Conservation (phyloP, 2,329 filamentous ascomycete genomes). For the Ophiocordyceps sinensis region DNA sequence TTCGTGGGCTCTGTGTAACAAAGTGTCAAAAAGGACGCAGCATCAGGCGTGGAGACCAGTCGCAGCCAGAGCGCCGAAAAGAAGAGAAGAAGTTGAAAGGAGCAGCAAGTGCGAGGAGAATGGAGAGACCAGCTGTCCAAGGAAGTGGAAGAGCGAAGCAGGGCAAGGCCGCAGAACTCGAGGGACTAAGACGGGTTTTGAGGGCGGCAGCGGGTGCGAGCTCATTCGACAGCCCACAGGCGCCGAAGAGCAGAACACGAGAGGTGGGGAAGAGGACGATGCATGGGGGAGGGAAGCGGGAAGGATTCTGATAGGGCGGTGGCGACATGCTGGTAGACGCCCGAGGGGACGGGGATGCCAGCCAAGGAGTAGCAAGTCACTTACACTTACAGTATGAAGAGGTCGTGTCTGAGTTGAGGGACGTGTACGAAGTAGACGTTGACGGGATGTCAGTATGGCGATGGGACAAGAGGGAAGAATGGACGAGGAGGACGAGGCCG, state of each 20-base stretch:
- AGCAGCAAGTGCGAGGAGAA: constrained; percentile 1
- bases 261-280: constrained; percentile 13
- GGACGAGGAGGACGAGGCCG: too few relatives aligned
- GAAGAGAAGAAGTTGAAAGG: constrained; percentile 10
- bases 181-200: constrained; percentile 36
- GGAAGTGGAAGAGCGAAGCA: constrained; percentile 8
- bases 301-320: not conserved
- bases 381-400: too few relatives aligned
- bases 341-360: not conserved
- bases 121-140: not conserved
- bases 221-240: constrained; percentile 21
- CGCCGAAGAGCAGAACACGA: constrained; percentile 17
- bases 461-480: too few relatives aligned
- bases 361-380: too few relatives aligned
- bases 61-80: constrained; percentile 7
- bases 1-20: not conserved
- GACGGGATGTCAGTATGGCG: too few relatives aligned
- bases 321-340: not conserved
- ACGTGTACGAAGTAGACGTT: too few relatives aligned
- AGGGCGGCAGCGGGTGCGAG: constrained; percentile 16
- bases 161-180: constrained; percentile 15
- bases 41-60: constrained; percentile 7
- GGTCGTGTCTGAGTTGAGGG: too few relatives aligned
- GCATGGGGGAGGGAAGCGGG: not conserved
- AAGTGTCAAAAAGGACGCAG: not conserved